These are phyloP conservation scores for Picochlorum sp. DNA, from an alignment of 139 green algal genomes.

Conservation along the genomic window DNA sequence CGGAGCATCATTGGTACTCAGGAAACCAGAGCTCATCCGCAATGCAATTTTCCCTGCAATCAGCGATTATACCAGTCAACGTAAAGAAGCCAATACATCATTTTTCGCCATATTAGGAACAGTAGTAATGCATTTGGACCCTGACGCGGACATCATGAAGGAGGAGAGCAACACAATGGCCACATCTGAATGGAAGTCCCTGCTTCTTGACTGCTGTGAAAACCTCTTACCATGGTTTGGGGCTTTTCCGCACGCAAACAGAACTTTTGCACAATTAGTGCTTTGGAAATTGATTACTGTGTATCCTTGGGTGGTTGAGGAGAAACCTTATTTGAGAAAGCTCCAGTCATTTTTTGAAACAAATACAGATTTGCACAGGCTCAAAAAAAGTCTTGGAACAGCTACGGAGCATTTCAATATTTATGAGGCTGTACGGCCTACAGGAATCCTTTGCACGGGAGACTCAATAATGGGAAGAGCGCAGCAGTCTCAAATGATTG, in stretches of 20 bases:
- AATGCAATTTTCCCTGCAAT: conserved; percentile 43
- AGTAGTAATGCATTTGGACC: conserved; percentile 1
- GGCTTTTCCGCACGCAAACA: conserved; percentile 55
- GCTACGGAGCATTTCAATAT: too few species aligned
- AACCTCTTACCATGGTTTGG: conserved; percentile 52
- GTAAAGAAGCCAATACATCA: conserved; percentile 33
- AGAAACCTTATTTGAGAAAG: conserved; percentile 4
- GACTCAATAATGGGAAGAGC: too few species aligned
- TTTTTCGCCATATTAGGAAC: conserved; percentile 38
- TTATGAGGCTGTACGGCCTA: too few species aligned
- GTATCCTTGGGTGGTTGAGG: conserved; percentile 26
- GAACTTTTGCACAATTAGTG: conserved; percentile 34
- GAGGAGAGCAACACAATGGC: background rate
- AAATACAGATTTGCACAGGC: conserved; percentile 28
- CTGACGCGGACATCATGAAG: background rate
- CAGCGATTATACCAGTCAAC: conserved; percentile 21
- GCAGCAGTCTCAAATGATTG: too few species aligned
- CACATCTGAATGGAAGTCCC: background rate
- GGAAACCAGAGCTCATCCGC: conserved; percentile 26
- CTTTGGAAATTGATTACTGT: conserved; percentile 27
- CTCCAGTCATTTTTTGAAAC: conserved; percentile 28
- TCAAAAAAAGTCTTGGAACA: too few species aligned
- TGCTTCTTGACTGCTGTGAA: conserved; percentile 22
- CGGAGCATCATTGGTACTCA: conserved; percentile 41
- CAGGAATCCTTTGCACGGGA: too few species aligned